Evolutionary conservation across 176 grass and related monocot genomes (phyloP), one percentile per base, ranked within the genome.

Genomic region (Aegilops tauschii): DNA sequence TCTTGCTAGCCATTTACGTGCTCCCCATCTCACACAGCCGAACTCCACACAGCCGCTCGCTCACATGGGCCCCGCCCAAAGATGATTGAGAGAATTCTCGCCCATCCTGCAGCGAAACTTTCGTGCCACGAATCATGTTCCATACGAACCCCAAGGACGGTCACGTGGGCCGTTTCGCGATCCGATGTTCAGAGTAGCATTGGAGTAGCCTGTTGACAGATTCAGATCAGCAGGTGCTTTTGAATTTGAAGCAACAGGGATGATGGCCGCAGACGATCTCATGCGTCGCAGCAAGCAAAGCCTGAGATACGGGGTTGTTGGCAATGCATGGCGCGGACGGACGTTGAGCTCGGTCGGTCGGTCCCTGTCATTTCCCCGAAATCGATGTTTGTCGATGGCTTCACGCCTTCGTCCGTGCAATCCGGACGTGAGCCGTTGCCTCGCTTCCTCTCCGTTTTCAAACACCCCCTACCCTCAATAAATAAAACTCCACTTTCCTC

Each of bases 281-380:
- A 0, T 12, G 7, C 0, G 82, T 75, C 82, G 25, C 35, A 6
- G 16, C 2, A 17, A 6, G 16, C 5, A 17, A 6, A 50, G 14
- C 37, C 7, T 6, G 32, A 54, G 88, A 70, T 79, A 79, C 79
- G 79, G 28, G 49, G 84, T 63, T 73, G 89, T 83, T 73, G 73
- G 44, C 35, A 34, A 34, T 34, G 35, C 56, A 83, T 42, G n/a
- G 70, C 35, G 36, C n/a, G 39, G 70, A 36, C 45, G 50, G 71
- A 73, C 77, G 88, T 34, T 65, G 63, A 7, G 65, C 12, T 2
- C 13, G 12, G 64, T 73, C 37, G 39, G 80, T 79, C 74, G 30
- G 16, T 18, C 50, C 14, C 56, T 73, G 73, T 87, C 89, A 83
- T 79, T 40, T 54, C 39, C 3, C 12, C 73, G 17, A 35, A 77